A percentile compares a stretch with the other conserved stretches of the same genome.
Evolutionary conservation across 192 early-diverging fungal genomes (phyloP).

Genomic region (Coemansia sp.): DNA sequence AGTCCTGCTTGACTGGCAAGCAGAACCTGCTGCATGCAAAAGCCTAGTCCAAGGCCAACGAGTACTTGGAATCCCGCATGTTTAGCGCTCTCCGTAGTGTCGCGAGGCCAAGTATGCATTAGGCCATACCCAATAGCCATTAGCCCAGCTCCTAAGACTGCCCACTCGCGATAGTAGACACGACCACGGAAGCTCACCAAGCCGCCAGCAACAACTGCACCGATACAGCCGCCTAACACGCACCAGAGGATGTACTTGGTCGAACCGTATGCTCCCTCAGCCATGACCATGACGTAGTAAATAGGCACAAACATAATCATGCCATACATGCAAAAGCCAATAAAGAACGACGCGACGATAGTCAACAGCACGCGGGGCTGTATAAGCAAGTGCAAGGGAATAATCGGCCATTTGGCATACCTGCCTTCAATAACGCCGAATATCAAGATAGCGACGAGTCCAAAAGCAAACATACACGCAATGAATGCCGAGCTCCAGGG

Average conservation of each 20-base stretch:
- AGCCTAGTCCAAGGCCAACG: slow-evolving; percentile 51
- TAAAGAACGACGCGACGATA: slow-evolving; percentile 34
- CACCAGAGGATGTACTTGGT: slow-evolving; percentile 44
- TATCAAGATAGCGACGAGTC: slow-evolving; percentile 37
- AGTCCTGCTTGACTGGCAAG: slow-evolving; percentile 47
- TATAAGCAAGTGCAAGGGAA: slow-evolving; percentile 43
- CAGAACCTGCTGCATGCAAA: slow-evolving; percentile 57
- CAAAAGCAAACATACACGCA: slow-evolving; percentile 55
- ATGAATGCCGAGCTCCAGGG: slow-evolving; percentile 60
- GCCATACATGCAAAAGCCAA: slow-evolving; percentile 55
- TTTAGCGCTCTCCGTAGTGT: slow-evolving; percentile 11
- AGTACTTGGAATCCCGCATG: slow-evolving; percentile 44
- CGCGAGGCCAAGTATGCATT: slow-evolving; percentile 43
- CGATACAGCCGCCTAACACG: slow-evolving; percentile 34
- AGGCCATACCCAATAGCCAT: slow-evolving; percentile 53
- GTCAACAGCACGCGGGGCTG: slow-evolving; percentile 37
- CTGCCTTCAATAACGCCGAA: slow-evolving; percentile 65
- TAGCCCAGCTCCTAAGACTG: slow-evolving; percentile 43
- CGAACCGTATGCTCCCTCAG: slow-evolving; percentile 25
- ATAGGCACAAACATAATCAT: slow-evolving; percentile 59
- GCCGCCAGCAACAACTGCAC: slow-evolving; percentile 28
- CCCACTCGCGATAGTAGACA: slow-evolving; percentile 43
- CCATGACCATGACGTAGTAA: slow-evolving; percentile 48
- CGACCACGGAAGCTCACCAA: slow-evolving; percentile 38
- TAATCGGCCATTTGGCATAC: slow-evolving; percentile 72